A percentile compares a stretch with the other conserved stretches of the same genome.
phyloP scores from a whole-genome alignment of 495 filamentous ascomycete genomes.

The Tuber indicum region DNA sequence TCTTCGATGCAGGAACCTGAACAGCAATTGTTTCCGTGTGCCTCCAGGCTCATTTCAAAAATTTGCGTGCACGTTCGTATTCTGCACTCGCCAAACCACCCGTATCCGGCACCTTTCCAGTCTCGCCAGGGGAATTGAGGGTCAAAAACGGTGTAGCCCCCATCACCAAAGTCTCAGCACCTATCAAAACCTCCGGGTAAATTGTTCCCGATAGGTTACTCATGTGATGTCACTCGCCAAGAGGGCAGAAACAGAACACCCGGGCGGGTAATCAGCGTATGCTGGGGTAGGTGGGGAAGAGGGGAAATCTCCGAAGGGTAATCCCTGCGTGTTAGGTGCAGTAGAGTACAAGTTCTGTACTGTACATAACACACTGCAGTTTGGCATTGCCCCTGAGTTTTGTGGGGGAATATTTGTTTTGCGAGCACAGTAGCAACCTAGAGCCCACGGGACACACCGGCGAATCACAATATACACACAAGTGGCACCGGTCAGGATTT shows the following conservation, averaged over 20 bases:
- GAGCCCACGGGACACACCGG: not conserved
- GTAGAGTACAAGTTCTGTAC: not conserved
- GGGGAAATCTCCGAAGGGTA: not conserved
- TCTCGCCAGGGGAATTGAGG: not conserved
- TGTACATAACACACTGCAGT: not conserved
- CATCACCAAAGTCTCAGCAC: not conserved
- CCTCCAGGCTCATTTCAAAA: not conserved
- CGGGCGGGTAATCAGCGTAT: not conserved
- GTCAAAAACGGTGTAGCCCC: not conserved
- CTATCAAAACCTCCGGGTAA: not conserved
- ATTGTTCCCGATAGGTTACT: not conserved
- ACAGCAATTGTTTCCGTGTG: not conserved
- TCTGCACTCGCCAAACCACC: not conserved
- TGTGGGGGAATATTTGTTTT: not conserved
- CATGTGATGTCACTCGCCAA: conserved; percentile 2
- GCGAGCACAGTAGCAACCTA: not conserved
- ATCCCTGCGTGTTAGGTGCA: not conserved
- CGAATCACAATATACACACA: not conserved
- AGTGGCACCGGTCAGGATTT: not conserved
- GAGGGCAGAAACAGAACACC: not conserved
- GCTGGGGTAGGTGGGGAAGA: not conserved
- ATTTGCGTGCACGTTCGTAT: not conserved
- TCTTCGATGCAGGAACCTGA: not conserved
- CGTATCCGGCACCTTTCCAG: not conserved
- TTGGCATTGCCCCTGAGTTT: not conserved